phyloP scores from a whole-genome alignment of 2,329 filamentous ascomycete genomes.

The Ceratocystis ficicola region DNA sequence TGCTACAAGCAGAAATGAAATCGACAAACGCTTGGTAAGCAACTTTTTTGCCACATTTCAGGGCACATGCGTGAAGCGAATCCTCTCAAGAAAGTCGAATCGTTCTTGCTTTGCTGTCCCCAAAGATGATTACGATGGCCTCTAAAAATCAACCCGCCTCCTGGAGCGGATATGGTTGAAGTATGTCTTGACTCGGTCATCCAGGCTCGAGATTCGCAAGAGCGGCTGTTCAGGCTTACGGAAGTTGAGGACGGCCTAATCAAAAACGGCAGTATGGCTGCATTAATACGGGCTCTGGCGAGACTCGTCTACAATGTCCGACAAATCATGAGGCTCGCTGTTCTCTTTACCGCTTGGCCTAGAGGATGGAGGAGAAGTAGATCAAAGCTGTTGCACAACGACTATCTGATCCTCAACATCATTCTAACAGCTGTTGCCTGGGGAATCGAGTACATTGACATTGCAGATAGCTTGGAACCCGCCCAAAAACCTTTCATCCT shows the following conservation, averaged over 20 bases:
- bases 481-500: neutral
- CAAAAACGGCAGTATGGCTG: neutral
- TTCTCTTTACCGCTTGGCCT: neutral
- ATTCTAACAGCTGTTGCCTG: neutral
- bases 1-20: neutral
- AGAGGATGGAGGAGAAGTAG: neutral
- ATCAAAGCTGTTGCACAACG: neutral
- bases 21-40: neutral
- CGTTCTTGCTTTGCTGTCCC: neutral
- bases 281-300: neutral
- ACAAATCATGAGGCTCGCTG: neutral
- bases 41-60: neutral
- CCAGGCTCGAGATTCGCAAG: neutral
- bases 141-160: neutral
- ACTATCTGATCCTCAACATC: neutral
- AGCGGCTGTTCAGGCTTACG: neutral
- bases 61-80: neutral
- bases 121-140: neutral
- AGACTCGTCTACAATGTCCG: neutral
- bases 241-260: neutral
- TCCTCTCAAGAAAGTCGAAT: neutral
- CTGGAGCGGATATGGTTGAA: neutral
- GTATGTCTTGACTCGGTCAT: neutral
- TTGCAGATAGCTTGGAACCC: neutral
- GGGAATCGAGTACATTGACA: neutral